Evolutionary conservation across 1,284 basidiomycete genomes (phyloP), one percentile per base, ranked within the genome.

Genomic region (Ustilago esculenta): DNA sequence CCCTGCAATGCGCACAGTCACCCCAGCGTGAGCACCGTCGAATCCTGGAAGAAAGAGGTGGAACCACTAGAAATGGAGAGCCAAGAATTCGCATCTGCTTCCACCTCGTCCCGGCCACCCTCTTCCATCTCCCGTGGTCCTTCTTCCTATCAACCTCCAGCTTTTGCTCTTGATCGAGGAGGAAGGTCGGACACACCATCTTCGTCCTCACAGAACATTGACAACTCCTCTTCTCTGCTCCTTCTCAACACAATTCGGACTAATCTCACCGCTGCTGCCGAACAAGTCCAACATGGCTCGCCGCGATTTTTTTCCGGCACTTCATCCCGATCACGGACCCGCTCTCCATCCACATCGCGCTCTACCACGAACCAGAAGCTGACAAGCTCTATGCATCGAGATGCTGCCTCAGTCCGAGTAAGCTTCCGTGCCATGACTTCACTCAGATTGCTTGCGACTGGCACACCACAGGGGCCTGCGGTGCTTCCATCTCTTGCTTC

Each of bases 191-290:
- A 23, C 9, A 7, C 36, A 4, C 18, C 18, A 11, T 24, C 37
- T 8, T 34, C 41, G 14, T 15, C 27, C 17, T 23, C 25, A 17
- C 34, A 7, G n/a, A 32, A 23, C 35, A 20, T 6, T 1, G 49
- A 54, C 21, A 55, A 69, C 9, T 51, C 55, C 0, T 54, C 67
- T 1, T 68, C 72, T 1, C 39, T 73, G 20, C 55, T 73, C 10
- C 51, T 72, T 5, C 55, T 73, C 37, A 73, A 73, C 55, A 72
- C 72, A 0, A 60, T 71, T 12, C 45, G 68, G 18, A 12, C 40
- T 10, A 48, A 51, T 27, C 55, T 73, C 6, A 34, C 45, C 25
- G 45, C 50, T 18, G 60, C 60, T 24, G 18, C 37, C 2, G 20
- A 49, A 1, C 33, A 50, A 18, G n/a, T 36, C 15, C 24, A 25